Evolutionary conservation across 352 stramenopile genomes (phyloP).

Genomic region (Globisporangium echinulatum): DNA sequence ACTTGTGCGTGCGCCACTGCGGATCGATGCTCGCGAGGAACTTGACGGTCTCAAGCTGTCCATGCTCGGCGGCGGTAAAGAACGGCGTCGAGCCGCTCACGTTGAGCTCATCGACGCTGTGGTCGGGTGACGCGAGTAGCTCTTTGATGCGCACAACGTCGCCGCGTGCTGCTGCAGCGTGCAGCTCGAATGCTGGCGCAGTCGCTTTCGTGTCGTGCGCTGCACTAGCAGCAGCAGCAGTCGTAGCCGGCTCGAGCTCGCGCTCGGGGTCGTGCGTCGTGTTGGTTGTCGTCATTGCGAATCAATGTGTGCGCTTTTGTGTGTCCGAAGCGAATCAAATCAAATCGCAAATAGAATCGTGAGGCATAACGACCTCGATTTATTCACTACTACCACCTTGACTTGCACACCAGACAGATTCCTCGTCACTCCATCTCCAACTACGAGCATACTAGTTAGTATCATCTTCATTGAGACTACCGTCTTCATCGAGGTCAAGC

Average conservation of each 20-base stretch:
- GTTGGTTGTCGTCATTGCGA: background rate
- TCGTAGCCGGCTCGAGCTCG: background rate
- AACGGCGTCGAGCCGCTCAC: constrained; percentile 6
- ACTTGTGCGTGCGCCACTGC: constrained; percentile 6
- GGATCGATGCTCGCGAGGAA: constrained; percentile 2
- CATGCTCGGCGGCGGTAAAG: constrained; percentile 12
- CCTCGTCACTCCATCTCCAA: too few species aligned
- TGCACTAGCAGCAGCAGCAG: background rate
- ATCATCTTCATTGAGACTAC: too few species aligned
- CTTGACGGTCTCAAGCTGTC: constrained; percentile 6
- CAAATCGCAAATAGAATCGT: too few species aligned
- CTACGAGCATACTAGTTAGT: too few species aligned
- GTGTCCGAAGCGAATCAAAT: too few species aligned
- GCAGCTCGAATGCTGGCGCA: background rate
- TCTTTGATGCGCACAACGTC: constrained; percentile 1
- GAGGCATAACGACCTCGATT: too few species aligned
- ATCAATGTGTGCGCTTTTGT: background rate
- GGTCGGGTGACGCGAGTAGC: background rate
- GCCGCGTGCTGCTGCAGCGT: background rate
- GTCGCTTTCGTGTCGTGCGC: background rate
- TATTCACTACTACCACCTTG: too few species aligned
- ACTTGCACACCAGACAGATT: too few species aligned
- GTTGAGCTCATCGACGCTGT: constrained; percentile 6
- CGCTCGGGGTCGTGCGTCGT: constrained; percentile 1
- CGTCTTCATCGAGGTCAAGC: too few species aligned